Percentiles rank a stretch among this genome's conserved stretches.
These are phyloP conservation scores for Austroboletus niveus DNA, from an alignment of 1,284 basidiomycete genomes.

Conservation along the genomic window DNA sequence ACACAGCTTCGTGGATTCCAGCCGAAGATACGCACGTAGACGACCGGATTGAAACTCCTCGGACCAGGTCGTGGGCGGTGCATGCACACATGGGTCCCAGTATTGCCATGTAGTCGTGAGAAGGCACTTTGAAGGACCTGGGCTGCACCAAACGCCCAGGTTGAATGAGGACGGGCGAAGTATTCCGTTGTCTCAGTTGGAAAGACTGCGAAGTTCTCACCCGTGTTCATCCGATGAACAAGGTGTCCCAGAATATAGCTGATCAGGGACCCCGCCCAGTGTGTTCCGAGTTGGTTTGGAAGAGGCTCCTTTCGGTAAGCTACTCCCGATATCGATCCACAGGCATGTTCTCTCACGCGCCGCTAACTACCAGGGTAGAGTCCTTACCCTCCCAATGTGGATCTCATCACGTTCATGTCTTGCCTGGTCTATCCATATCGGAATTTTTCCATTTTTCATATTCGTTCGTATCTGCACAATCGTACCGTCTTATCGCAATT, in stretches of 20 bases:
- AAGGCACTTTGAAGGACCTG: not conserved
- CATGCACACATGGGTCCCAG: not conserved
- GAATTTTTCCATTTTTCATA: constrained; percentile 14
- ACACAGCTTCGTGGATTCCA: not conserved
- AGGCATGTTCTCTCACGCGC: constrained; percentile 27
- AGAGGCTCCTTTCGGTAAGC: constrained; percentile 4
- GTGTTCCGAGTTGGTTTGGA: constrained; percentile 7
- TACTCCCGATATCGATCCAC: constrained; percentile 11
- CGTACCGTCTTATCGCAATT: constrained; percentile 15
- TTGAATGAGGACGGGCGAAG: not conserved
- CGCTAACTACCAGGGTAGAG: constrained; percentile 3
- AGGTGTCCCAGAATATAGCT: constrained; percentile 21
- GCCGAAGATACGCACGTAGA: not conserved
- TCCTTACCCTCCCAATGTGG: not conserved
- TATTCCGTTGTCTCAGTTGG: not conserved
- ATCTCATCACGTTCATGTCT: constrained; percentile 6
- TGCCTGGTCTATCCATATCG: constrained; percentile 16
- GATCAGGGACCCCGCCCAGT: constrained; percentile 18
- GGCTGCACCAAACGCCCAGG: not conserved
- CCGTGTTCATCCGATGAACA: constrained; percentile 6
- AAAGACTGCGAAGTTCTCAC: not conserved
- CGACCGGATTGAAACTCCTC: constrained; percentile 19
- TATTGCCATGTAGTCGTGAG: not conserved
- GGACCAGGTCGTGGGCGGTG: constrained; percentile 10
- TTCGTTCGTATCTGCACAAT: constrained; percentile 1